Percentiles rank a stretch among this genome's conserved stretches.
Conservation (phyloP, 2,329 filamentous ascomycete species). For the Chaetomium sp. region DNA sequence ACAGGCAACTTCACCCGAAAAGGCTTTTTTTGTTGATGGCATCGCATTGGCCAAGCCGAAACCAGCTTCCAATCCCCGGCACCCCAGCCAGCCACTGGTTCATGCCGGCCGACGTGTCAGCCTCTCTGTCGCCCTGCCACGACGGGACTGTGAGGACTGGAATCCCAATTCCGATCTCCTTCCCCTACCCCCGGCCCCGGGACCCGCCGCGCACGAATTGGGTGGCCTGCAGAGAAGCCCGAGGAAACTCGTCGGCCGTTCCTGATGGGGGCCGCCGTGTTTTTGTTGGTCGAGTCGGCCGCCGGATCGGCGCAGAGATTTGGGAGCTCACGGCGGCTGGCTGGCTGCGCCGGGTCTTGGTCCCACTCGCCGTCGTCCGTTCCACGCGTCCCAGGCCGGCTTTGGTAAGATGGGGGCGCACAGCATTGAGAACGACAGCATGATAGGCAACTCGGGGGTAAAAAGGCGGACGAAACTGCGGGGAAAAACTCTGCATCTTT, state of each 20-base stretch:
- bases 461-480: too few species aligned
- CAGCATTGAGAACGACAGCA: neutral
- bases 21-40: neutral
- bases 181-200: too few species aligned
- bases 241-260: conserved; percentile 10
- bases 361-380: conserved; percentile 1
- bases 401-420: neutral
- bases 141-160: neutral
- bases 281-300: conserved; percentile 6
- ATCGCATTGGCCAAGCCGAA: conserved; percentile 5
- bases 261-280: neutral
- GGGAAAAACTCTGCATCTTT: too few species aligned
- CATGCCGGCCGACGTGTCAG: conserved; percentile 17
- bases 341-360: neutral
- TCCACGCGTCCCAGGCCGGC: conserved; percentile 1
- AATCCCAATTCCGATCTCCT: neutral
- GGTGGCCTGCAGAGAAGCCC: conserved; percentile 16
- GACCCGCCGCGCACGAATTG: neutral
- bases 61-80: neutral
- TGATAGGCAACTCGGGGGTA: too few species aligned
- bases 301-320: neutral
- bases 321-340: neutral
- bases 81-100: neutral
- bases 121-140: conserved; percentile 8
- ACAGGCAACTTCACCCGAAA: conserved; percentile 4